Base-by-base conservation (phyloP, 75 land plant genomes). In the Pinus tabuliformis region DNA sequence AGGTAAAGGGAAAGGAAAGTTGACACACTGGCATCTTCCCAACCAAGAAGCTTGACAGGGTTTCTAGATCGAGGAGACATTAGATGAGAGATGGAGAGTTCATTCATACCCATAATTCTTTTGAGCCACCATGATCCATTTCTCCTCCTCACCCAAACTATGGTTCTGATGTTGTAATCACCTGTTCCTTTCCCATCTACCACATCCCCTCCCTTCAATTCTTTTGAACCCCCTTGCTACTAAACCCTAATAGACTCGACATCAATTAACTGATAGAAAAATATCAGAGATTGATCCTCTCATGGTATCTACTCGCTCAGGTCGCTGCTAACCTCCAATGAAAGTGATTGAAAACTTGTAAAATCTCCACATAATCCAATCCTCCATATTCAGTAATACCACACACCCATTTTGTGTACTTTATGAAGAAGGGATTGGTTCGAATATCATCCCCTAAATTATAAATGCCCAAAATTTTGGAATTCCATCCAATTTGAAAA, bases 101-200 rank as follows among this genome's bases (percentile, higher is more conserved):
- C 95, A 12, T 88, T 86, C 1, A 83, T 73, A 18, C 87, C 89
- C 22, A 94, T 77, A 26, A 94, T 92, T 82, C 90, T 84, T 22
- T 95, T 95, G 7, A 92, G 97, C 97, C 97, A 92, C 97, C 97
- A 94, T 5, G 97, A 94, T 26, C 97, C 97, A 64, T 94, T 94
- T 76, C 97, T 83, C 79, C 97, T 73, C 68, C 95, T 76, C 24
- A 94, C 97, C 97, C 97, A 94, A 18, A 94, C 97, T 9, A 94
- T 86, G 58, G 88, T 81, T n/a, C 97, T 95, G 1, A 84, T 89
- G 57, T 82, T 62, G 66, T 78, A 77, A 39, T 89, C 93, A 7
- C 75, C 66, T 4, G 57, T 45, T 36, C n/a, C 74, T 36, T 77
- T 84, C 0, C 71, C 76, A 17, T 64, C 83, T 52, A 59, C 57